phyloP scores from a whole-genome alignment of 345 rosid genomes.

The Gossypium raimondii region DNA sequence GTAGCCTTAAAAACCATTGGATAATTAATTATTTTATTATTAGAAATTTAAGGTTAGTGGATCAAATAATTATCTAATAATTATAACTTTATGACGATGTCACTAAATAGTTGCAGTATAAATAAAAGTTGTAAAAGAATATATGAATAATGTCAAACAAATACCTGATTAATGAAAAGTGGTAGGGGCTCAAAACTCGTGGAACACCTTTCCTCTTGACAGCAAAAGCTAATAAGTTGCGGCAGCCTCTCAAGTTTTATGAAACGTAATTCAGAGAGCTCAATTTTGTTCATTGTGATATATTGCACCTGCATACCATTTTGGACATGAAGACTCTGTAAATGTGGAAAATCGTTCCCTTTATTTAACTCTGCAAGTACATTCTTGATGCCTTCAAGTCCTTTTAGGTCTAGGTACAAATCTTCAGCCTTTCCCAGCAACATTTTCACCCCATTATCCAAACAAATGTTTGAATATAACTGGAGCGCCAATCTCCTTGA shows the following conservation, averaged over 20 bases:
- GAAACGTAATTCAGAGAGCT: not conserved
- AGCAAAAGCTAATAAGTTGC: not conserved
- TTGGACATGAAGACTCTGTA: not conserved
- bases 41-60: too few species aligned
- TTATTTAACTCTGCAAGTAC: not conserved
- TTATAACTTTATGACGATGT: too few species aligned
- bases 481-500: not conserved
- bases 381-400: not conserved
- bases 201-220: not conserved
- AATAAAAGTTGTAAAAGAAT: too few species aligned
- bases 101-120: too few species aligned
- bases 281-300: not conserved
- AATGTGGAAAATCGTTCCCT: not conserved
- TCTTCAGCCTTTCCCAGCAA: slow-evolving; percentile 3
- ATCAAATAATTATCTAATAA: too few species aligned
- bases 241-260: not conserved
- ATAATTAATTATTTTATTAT: too few species aligned
- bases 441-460: not conserved
- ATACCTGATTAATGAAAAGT: slow-evolving; percentile 10
- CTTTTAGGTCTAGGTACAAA: not conserved
- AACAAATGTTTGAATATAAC: not conserved
- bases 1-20: too few species aligned
- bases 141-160: not conserved
- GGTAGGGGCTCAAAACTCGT: not conserved
- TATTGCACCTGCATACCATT: not conserved